Evolutionary conservation across 2,329 filamentous ascomycete species (phyloP), one percentile per base, ranked within the genome.

Genomic region (Arachnopeziza araneosa): DNA sequence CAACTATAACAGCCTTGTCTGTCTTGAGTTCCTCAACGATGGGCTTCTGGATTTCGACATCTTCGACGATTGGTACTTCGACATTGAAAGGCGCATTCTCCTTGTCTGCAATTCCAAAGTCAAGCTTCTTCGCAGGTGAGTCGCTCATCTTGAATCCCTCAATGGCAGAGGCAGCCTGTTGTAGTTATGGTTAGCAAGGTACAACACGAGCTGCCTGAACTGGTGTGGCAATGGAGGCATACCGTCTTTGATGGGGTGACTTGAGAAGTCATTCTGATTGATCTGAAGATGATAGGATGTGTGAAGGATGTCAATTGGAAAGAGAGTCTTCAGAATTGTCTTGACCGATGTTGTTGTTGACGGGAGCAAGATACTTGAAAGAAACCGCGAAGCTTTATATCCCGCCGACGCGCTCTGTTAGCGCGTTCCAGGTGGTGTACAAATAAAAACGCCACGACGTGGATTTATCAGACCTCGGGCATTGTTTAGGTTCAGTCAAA

Each of bases 81-180:
- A 76, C 68, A 61, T 81, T 78, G 66, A 81, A 71, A 62, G 82
- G 77, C 63, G 81, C 78, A 78, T 96, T 96, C 80, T 96, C 93
- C 79, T 96, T 96, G 79, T 91, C 83, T 61, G 81, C 81, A 58
- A 79, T 73, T 66, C 82, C 78, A 75, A 96, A 91, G 79, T 89
- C 82, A 67, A 95, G 84, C 83, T 96, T 96, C 88, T 96, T 96
- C 66, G 89, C 79, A 52, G 93, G 92, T 0, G 91, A 95, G 69
- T 96, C 90, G 65, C 75, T 79, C 36, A 44, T 44, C 36, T 44
- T 44, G 36, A 44, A 19, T 4, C 36, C 36, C 86, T 95, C 87
- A 73, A 98, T 88, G 70, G 87, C 91, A 72, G 90, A 87, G 71
- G 92, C 90, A 80, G 89, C 89, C 93, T 98, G 74, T 66, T 53